Percentiles rank a stretch among this genome's conserved stretches.
Conservation (phyloP, 805 yeast genomes). For the Ogataea nonfermentans region DNA sequence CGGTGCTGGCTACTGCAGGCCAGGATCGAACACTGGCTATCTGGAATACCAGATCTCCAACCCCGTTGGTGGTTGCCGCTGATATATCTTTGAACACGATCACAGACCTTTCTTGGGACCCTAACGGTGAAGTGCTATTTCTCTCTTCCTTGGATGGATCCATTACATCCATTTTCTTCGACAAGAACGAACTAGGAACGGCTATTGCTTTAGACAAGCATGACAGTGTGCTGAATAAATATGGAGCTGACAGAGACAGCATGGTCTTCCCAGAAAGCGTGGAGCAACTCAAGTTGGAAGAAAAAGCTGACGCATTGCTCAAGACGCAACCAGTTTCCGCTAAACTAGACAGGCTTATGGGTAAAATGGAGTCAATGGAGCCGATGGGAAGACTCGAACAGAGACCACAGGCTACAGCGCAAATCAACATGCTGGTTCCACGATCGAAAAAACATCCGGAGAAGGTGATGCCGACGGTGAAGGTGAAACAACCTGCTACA, state of each 20-base stretch:
- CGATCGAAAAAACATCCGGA: slow-evolving; percentile 33
- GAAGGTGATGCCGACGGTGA: slow-evolving; percentile 23
- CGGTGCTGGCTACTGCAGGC: slow-evolving; percentile 93
- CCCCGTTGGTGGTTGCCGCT: slow-evolving; percentile 77
- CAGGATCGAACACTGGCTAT: slow-evolving; percentile 86
- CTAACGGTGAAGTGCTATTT: slow-evolving; percentile 72
- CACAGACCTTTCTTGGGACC: slow-evolving; percentile 88
- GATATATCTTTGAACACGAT: slow-evolving; percentile 76
- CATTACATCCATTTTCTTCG: slow-evolving; percentile 66
- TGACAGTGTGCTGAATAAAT: slow-evolving; percentile 68
- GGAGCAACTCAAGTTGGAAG: slow-evolving; percentile 73
- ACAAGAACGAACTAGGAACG: slow-evolving; percentile 57
- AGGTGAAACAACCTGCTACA: slow-evolving; percentile 1
- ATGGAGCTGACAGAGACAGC: slow-evolving; percentile 85
- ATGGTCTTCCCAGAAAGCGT: slow-evolving; percentile 84
- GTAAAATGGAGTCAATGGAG: slow-evolving; percentile 10
- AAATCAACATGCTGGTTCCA: slow-evolving; percentile 29
- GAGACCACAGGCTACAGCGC: slow-evolving; percentile 8
- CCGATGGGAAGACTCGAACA: slow-evolving; percentile 1
- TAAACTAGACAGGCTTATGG: slow-evolving; percentile 43
- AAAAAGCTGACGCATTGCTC: slow-evolving; percentile 41
- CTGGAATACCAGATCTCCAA: slow-evolving; percentile 77
- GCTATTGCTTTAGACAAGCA: slow-evolving; percentile 62
- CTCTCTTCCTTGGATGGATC: slow-evolving; percentile 84
- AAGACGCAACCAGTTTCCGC: slow-evolving; percentile 18